A percentile compares a stretch with the other conserved stretches of the same genome.
Evolutionary conservation across 306 rosid genomes (phyloP).

Genomic region (Castanospermum australe): DNA sequence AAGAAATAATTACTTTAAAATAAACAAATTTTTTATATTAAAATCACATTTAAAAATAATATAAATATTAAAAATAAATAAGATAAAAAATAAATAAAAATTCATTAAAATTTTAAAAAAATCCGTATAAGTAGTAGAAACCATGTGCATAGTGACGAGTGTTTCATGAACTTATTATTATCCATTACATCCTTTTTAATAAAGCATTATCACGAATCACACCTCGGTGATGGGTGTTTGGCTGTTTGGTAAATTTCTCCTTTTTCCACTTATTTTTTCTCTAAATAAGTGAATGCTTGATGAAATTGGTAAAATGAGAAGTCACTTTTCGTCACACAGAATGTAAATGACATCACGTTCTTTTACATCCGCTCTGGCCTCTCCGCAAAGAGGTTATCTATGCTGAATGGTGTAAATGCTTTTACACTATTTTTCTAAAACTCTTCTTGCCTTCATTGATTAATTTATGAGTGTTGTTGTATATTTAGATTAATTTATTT

Average conservation of each 20-base stretch:
- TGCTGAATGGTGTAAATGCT: slow-evolving; percentile 31
- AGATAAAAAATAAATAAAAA: no score
- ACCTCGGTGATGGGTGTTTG: background rate
- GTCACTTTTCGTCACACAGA: slow-evolving; percentile 35
- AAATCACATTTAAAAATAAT: no score
- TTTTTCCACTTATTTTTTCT: background rate
- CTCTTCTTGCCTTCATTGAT: background rate
- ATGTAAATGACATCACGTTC: slow-evolving; percentile 39
- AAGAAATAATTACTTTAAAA: no score
- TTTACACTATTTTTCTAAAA: background rate
- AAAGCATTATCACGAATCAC: background rate
- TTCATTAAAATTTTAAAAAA: no score
- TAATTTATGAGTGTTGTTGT: background rate
- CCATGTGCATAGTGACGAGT: background rate
- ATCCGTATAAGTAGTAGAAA: no score
- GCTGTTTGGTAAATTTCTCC: background rate
- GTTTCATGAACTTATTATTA: background rate
- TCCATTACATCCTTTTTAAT: background rate
- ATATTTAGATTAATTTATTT: background rate
- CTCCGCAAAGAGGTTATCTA: slow-evolving; percentile 21
- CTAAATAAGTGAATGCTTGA: background rate
- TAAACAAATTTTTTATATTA: no score
- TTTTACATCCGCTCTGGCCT: slow-evolving; percentile 20
- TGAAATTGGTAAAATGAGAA: slow-evolving; percentile 37
- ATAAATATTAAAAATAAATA: no score